Evolutionary conservation across 208 protist genomes (phyloP).

Genomic region (Leptomonas pyrrhocoris): DNA sequence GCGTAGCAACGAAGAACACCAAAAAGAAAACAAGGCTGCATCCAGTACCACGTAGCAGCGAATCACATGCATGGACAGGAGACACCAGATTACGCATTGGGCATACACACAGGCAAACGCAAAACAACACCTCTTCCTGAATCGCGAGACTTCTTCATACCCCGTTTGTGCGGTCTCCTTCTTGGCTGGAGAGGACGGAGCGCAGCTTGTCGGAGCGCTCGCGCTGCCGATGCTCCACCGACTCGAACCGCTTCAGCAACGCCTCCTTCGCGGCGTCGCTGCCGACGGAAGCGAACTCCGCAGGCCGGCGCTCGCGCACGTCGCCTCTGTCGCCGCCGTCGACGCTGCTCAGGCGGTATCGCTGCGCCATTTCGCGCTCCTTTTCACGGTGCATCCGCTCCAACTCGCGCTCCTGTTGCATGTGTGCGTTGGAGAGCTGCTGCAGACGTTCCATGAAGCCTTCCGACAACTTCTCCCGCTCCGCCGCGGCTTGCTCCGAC

Average conservation of each 20-base stretch:
- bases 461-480: slow-evolving; percentile 47
- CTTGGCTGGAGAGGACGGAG: slow-evolving; percentile 25
- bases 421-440: slow-evolving; percentile 63
- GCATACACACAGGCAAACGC: too few species aligned
- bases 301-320: slow-evolving; percentile 14
- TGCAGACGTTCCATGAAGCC: slow-evolving; percentile 61
- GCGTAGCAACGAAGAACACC: too few species aligned
- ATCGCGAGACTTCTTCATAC: neutral
- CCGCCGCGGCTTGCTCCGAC: slow-evolving; percentile 39
- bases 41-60: too few species aligned
- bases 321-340: slow-evolving; percentile 26
- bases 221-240: slow-evolving; percentile 46
- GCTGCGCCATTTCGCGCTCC: slow-evolving; percentile 53
- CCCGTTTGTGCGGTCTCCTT: neutral
- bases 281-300: neutral
- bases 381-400: slow-evolving; percentile 76
- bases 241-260: slow-evolving; percentile 34
- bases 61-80: too few species aligned
- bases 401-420: slow-evolving; percentile 56
- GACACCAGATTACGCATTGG: too few species aligned
- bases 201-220: slow-evolving; percentile 59
- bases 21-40: too few species aligned
- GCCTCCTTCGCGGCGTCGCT: slow-evolving; percentile 22
- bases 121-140: too few species aligned
- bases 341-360: slow-evolving; percentile 23